These are phyloP conservation scores for Corylus avellana DNA, from an alignment of 306 rosid genomes.

Conservation along the genomic window DNA sequence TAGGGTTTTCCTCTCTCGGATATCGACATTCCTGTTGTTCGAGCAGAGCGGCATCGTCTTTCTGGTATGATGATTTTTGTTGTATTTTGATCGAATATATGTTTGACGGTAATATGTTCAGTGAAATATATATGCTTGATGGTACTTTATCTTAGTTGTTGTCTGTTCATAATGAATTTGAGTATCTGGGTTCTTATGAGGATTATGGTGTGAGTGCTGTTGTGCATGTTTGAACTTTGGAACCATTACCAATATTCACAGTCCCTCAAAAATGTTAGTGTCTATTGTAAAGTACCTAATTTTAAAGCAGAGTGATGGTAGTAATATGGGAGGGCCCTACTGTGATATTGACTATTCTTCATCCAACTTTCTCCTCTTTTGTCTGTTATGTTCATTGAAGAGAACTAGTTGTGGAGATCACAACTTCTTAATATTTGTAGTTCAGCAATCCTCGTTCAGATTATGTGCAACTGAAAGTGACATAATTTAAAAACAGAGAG, in stretches of 20 bases:
- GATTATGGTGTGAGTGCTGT: neutral
- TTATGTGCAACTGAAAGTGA: neutral
- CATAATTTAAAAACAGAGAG: neutral
- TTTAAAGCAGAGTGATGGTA: neutral
- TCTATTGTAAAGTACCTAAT: neutral
- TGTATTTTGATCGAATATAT: neutral
- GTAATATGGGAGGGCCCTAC: neutral
- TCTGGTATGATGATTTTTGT: constrained; percentile 47
- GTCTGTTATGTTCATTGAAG: neutral
- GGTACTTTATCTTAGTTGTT: neutral
- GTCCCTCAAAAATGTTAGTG: neutral
- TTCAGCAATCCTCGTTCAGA: neutral
- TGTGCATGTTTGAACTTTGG: neutral
- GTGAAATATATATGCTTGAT: neutral
- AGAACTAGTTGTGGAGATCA: neutral
- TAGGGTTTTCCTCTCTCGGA: constrained; percentile 94
- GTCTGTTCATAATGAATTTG: neutral
- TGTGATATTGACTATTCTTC: neutral
- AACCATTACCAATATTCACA: neutral
- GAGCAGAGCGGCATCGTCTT: constrained; percentile 74
- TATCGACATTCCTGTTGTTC: constrained; percentile 69
- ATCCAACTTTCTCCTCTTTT: neutral
- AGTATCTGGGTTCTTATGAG: neutral
- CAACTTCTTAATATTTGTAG: neutral
- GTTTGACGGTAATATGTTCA: too few relatives aligned